Conservation (phyloP, 2,329 filamentous ascomycete species). For the Grosmannia huntii region DNA sequence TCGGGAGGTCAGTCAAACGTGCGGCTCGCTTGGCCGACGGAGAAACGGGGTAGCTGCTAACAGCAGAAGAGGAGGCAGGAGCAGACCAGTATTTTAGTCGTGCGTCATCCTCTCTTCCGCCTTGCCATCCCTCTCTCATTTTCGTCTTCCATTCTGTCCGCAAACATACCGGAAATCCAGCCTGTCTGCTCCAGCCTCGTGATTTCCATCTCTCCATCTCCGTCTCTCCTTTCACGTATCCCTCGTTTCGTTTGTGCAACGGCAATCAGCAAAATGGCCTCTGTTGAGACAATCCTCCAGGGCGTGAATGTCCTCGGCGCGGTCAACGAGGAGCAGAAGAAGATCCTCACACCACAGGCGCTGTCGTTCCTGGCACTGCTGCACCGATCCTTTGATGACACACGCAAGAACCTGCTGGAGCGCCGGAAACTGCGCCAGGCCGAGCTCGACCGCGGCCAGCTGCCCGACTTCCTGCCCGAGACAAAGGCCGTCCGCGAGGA, state of each 20-base stretch:
- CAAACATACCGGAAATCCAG: neutral
- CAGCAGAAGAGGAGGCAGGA: neutral
- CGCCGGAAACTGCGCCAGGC: slow-evolving; percentile 76
- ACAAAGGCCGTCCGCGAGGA: slow-evolving; percentile 93
- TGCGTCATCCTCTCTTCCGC: neutral
- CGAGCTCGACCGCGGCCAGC: slow-evolving; percentile 77
- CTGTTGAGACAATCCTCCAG: slow-evolving; percentile 65
- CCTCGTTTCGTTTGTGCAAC: neutral
- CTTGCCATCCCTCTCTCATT: neutral
- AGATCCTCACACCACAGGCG: slow-evolving; percentile 85
- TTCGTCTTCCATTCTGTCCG: neutral
- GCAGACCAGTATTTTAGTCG: slow-evolving; percentile 1
- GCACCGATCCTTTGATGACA: slow-evolving; percentile 86
- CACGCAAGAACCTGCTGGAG: slow-evolving; percentile 79
- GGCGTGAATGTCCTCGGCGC: slow-evolving; percentile 77
- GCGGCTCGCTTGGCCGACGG: neutral
- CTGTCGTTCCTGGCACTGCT: slow-evolving; percentile 86
- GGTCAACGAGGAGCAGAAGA: slow-evolving; percentile 65
- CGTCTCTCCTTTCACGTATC: neutral
- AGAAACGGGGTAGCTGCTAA: neutral
- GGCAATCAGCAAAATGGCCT: slow-evolving; percentile 40
- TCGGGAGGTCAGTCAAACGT: neutral
- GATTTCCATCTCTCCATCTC: neutral
- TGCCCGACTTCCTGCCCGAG: slow-evolving; percentile 92
- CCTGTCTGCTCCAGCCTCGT: neutral